phyloP scores from a whole-genome alignment of 2,329 filamentous ascomycete genomes.

The Talaromyces verruculosus region DNA sequence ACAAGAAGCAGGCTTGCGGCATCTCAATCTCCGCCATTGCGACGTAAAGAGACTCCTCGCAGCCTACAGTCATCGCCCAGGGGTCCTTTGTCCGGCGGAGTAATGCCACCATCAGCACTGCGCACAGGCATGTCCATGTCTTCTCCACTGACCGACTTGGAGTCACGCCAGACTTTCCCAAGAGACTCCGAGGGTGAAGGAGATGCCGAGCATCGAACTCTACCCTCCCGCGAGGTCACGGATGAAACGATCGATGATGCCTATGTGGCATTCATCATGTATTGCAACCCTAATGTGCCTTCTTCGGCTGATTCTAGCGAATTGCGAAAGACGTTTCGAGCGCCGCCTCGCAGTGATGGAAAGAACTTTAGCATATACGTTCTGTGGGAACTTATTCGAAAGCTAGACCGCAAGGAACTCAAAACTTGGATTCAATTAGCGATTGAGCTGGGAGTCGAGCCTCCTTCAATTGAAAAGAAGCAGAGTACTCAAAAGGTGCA shows the following conservation, averaged over 20 bases:
- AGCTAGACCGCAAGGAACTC: constrained; percentile 77
- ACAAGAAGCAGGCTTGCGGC: constrained; percentile 34
- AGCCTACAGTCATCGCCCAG: constrained; percentile 42
- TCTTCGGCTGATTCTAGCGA: constrained; percentile 67
- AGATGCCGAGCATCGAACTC: constrained; percentile 47
- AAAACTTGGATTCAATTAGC: constrained; percentile 92
- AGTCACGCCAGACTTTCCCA: constrained; percentile 30
- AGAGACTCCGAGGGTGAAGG: constrained; percentile 32
- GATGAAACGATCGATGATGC: constrained; percentile 74
- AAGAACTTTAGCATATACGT: constrained; percentile 78
- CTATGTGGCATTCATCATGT: constrained; percentile 81
- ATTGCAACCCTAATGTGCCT: constrained; percentile 82
- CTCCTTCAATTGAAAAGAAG: constrained; percentile 75
- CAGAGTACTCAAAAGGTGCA: constrained; percentile 92
- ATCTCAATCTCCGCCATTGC: constrained; percentile 39
- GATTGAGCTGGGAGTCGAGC: constrained; percentile 82
- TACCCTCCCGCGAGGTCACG: constrained; percentile 69
- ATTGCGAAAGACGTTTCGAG: constrained; percentile 73
- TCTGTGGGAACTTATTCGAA: constrained; percentile 74
- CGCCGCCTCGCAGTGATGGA: constrained; percentile 80
- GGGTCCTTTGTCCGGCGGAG: constrained; percentile 31
- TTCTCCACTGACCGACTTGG: constrained; percentile 37
- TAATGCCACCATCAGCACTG: constrained; percentile 28
- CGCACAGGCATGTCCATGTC: constrained; percentile 43
- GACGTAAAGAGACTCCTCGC: constrained; percentile 40